phyloP scores from a whole-genome alignment of 306 rosid species.

The Delonix regia region DNA sequence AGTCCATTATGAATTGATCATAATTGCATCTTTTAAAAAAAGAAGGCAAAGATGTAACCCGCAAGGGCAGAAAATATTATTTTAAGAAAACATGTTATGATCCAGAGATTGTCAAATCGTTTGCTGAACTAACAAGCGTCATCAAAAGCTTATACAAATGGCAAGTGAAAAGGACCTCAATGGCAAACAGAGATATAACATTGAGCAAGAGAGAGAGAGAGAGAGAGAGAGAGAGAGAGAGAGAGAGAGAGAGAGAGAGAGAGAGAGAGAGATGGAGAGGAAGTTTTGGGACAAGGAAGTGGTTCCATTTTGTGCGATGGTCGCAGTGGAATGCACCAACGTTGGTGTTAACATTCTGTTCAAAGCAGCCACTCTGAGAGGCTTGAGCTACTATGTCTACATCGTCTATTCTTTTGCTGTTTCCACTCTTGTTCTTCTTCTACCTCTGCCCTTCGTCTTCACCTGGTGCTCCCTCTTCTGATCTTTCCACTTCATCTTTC shows the following conservation, averaged over 20 bases:
- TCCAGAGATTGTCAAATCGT: not conserved
- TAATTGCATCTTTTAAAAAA: not conserved
- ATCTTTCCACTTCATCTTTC: not conserved
- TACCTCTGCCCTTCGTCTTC: conserved; percentile 55
- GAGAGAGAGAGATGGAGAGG: conserved; percentile 16
- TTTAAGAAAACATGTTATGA: not conserved
- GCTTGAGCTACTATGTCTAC: conserved; percentile 61
- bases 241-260: not conserved
- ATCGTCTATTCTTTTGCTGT: conserved; percentile 50
- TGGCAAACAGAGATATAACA: not conserved
- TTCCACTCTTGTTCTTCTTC: conserved; percentile 48
- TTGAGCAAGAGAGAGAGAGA: too few species aligned
- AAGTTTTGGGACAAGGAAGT: conserved; percentile 42
- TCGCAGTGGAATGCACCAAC: conserved; percentile 47
- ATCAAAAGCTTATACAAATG: not conserved
- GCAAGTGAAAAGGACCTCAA: not conserved
- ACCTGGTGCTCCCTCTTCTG: conserved; percentile 37
- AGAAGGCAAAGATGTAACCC: not conserved
- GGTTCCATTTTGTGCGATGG: conserved; percentile 54
- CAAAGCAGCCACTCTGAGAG: conserved; percentile 59
- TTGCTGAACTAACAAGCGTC: not conserved
- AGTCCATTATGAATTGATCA: not conserved
- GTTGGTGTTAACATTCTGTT: conserved; percentile 54
- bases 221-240: too few species aligned
- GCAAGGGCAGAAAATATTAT: not conserved